Evolutionary conservation across 768 basidiomycete species (phyloP).

Genomic region (Boletus sp.): DNA sequence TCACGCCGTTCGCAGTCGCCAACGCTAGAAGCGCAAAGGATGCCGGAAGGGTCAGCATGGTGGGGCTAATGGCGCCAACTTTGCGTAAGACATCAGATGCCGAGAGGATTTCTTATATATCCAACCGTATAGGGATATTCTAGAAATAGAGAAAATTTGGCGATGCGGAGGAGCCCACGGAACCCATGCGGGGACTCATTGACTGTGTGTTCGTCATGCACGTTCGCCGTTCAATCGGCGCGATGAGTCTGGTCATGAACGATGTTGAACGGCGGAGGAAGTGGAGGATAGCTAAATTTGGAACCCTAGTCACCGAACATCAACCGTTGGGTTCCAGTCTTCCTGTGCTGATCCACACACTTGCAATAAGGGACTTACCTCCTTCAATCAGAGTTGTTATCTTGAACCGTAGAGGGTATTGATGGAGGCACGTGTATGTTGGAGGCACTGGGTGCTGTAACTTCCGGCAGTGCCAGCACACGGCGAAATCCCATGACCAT

Average conservation of each 20-base stretch:
- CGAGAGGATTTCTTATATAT: conserved; percentile 4
- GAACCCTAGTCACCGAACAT: not conserved
- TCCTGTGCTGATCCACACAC: no score
- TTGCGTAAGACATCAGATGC: not conserved
- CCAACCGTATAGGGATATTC: not conserved
- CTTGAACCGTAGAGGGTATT: no score
- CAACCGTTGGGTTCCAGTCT: not conserved
- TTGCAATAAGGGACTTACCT: not conserved
- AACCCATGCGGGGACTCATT: not conserved
- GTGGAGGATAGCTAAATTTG: not conserved
- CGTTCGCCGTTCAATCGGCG: conserved; percentile 12
- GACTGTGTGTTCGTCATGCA: not conserved
- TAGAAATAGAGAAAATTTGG: not conserved
- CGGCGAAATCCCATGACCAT: not conserved
- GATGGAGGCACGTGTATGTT: not conserved
- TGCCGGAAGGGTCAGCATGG: conserved; percentile 15
- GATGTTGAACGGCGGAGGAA: not conserved
- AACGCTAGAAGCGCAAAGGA: conserved; percentile 15
- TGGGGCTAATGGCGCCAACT: not conserved
- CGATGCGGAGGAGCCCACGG: not conserved
- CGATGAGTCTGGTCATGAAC: not conserved
- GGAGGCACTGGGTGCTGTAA: not conserved
- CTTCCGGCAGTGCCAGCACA: conserved; percentile 10
- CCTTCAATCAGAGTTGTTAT: not conserved
- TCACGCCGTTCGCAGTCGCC: not conserved